Evolutionary conservation across 805 yeast genomes (phyloP).

Genomic region (Danielia reshetovae): DNA sequence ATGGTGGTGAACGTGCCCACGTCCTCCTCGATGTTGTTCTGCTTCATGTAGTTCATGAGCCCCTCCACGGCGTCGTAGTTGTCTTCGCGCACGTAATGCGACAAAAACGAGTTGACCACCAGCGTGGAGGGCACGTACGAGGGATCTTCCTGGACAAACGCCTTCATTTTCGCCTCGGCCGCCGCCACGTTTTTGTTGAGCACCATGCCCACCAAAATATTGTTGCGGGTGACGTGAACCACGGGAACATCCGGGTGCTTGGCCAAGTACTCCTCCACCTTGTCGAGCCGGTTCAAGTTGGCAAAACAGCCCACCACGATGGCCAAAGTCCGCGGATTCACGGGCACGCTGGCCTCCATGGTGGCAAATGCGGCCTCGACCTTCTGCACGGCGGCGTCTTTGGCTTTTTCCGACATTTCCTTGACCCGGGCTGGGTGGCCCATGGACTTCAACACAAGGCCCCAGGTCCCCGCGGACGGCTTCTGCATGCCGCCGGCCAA

Average conservation of each 20-base stretch:
- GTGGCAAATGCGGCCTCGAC: slow-evolving; percentile 31
- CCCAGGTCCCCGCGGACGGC: slow-evolving; percentile 55
- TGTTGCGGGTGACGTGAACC: slow-evolving; percentile 39
- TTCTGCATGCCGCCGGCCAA: slow-evolving; percentile 28
- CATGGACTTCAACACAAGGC: slow-evolving; percentile 50
- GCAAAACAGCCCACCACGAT: slow-evolving; percentile 46
- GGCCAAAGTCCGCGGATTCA: slow-evolving; percentile 48
- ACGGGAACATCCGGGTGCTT: slow-evolving; percentile 28
- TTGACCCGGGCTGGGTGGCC: slow-evolving; percentile 28
- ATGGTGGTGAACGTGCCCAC: slow-evolving; percentile 60
- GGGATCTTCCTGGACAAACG: slow-evolving; percentile 30
- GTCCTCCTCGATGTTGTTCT: slow-evolving; percentile 46
- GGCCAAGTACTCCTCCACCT: slow-evolving; percentile 40
- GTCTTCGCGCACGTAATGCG: slow-evolving; percentile 34
- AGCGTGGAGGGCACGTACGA: slow-evolving; percentile 40
- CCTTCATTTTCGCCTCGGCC: slow-evolving; percentile 42
- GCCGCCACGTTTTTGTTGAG: slow-evolving; percentile 35
- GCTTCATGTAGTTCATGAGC: slow-evolving; percentile 42
- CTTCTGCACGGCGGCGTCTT: slow-evolving; percentile 16
- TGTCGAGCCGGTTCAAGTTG: slow-evolving; percentile 34
- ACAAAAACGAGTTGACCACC: slow-evolving; percentile 52
- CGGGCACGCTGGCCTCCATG: slow-evolving; percentile 23
- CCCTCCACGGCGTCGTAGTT: slow-evolving; percentile 48
- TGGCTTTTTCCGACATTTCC: slow-evolving; percentile 26
- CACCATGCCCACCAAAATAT: slow-evolving; percentile 43